Conservation (phyloP, 2,329 filamentous ascomycete species). For the Pseudonectria buxi region DNA sequence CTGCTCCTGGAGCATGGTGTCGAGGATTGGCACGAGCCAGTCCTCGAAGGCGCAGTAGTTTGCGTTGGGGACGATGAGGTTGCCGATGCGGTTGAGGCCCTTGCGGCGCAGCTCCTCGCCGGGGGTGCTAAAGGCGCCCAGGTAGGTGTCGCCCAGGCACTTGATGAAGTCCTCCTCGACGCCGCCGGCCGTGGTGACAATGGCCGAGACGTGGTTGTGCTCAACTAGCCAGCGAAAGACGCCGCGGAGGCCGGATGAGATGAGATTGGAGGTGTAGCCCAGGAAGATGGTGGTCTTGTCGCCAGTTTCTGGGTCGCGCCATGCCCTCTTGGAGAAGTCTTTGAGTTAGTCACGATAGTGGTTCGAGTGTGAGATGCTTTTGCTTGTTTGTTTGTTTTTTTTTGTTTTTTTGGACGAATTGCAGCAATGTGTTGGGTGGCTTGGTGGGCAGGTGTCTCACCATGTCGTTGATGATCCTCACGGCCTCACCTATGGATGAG, state of each 20-base stretch:
- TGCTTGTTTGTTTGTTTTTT: background rate
- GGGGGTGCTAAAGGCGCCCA: slow-evolving; percentile 73
- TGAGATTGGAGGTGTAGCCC: slow-evolving; percentile 95
- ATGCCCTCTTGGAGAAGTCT: slow-evolving; percentile 52
- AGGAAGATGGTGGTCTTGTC: slow-evolving; percentile 89
- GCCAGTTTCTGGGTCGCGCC: slow-evolving; percentile 71
- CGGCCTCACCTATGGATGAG: slow-evolving; percentile 73
- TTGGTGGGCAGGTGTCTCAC: slow-evolving; percentile 35
- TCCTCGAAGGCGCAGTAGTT: slow-evolving; percentile 97
- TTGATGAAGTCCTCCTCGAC: slow-evolving; percentile 99
- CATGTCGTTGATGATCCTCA: slow-evolving; percentile 93
- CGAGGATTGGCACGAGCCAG: slow-evolving; percentile 93
- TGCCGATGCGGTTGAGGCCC: slow-evolving; percentile 93
- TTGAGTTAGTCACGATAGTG: too few species aligned
- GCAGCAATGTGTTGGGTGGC: background rate
- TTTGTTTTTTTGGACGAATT: background rate
- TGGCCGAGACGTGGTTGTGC: slow-evolving; percentile 84
- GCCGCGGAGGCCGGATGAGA: slow-evolving; percentile 89
- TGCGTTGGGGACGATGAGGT: slow-evolving; percentile 89
- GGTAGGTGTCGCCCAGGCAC: slow-evolving; percentile 88
- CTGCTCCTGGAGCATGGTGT: slow-evolving; percentile 89
- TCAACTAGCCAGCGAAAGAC: slow-evolving; percentile 88
- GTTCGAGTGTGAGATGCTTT: background rate
- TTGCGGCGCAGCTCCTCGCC: slow-evolving; percentile 74
- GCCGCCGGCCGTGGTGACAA: slow-evolving; percentile 92